Evolutionary conservation across 495 filamentous ascomycete species (phyloP).

Genomic region (Polyplosphaeria fusca): DNA sequence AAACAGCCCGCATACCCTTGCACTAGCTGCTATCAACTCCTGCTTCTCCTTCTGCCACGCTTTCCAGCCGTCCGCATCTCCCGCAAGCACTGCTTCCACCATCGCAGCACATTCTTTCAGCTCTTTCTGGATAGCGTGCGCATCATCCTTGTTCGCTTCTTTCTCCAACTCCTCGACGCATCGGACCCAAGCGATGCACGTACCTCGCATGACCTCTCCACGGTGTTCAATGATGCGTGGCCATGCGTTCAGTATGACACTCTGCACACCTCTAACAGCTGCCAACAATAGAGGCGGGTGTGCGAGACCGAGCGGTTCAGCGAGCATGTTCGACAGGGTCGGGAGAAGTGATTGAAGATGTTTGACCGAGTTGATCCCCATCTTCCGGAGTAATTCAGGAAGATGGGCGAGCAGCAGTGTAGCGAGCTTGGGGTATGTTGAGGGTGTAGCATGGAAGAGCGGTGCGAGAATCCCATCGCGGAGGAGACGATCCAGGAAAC

Average conservation of each 20-base stretch:
- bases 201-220: constrained; percentile 64
- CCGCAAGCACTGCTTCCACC: constrained; percentile 37
- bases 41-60: constrained; percentile 21
- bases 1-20: constrained; percentile 23
- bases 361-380: constrained; percentile 69
- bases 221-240: constrained; percentile 63
- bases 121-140: constrained; percentile 45
- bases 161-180: constrained; percentile 40
- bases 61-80: constrained; percentile 34
- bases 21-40: constrained; percentile 20
- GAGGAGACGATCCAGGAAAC: constrained; percentile 33
- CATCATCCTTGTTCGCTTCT: constrained; percentile 1
- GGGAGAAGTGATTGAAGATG: constrained; percentile 74
- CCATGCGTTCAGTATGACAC: constrained; percentile 67
- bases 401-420: constrained; percentile 58
- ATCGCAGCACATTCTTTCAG: constrained; percentile 48
- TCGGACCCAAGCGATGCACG: constrained; percentile 66
- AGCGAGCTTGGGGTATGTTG: constrained; percentile 44
- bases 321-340: constrained; percentile 60
- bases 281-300: constrained; percentile 54
- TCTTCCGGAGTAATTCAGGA: constrained; percentile 49
- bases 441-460: constrained; percentile 28
- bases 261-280: constrained; percentile 53
- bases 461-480: constrained; percentile 47
- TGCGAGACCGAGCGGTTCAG: constrained; percentile 65